phyloP scores from a whole-genome alignment of 129 eudicot genomes.

The Chrysanthemum lavandulifolium region DNA sequence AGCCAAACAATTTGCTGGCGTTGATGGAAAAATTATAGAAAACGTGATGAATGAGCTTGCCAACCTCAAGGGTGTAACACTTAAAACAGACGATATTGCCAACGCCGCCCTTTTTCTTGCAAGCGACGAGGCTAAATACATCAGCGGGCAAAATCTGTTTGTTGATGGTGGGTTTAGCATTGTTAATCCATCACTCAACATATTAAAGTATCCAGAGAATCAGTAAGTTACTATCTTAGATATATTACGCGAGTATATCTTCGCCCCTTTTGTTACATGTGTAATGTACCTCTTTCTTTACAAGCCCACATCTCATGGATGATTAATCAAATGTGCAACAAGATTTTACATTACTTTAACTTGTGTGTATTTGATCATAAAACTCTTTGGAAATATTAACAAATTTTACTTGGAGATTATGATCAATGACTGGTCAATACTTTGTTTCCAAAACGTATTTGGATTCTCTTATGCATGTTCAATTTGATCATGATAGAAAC shows the following conservation, averaged over 20 bases:
- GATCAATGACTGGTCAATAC: too few relatives aligned
- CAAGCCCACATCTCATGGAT: too few relatives aligned
- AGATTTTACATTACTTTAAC: too few relatives aligned
- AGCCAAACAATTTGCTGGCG: slow-evolving; percentile 21
- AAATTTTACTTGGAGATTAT: too few relatives aligned
- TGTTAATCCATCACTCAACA: slow-evolving; percentile 35
- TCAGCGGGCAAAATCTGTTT: slow-evolving; percentile 54
- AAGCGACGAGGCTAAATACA: slow-evolving; percentile 54
- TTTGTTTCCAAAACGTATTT: too few relatives aligned
- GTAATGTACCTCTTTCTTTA: too few relatives aligned
- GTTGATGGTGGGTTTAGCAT: slow-evolving; percentile 54
- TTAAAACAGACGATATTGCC: slow-evolving; percentile 40
- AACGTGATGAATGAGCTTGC: slow-evolving; percentile 10
- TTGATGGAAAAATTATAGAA: background rate
- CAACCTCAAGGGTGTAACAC: slow-evolving; percentile 44
- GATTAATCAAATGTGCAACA: too few relatives aligned
- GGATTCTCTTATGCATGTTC: too few relatives aligned
- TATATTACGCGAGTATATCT: background rate
- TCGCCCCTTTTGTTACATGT: too few relatives aligned
- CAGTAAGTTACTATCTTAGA: background rate
- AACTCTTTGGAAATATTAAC: too few relatives aligned
- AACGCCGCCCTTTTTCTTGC: slow-evolving; percentile 49
- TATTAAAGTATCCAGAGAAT: slow-evolving; percentile 38
- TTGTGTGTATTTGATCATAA: too few relatives aligned
- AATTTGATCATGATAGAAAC: too few relatives aligned